Base-by-base conservation (phyloP, 106 monocot genomes). In the Dioscorea zingiberensis region DNA sequence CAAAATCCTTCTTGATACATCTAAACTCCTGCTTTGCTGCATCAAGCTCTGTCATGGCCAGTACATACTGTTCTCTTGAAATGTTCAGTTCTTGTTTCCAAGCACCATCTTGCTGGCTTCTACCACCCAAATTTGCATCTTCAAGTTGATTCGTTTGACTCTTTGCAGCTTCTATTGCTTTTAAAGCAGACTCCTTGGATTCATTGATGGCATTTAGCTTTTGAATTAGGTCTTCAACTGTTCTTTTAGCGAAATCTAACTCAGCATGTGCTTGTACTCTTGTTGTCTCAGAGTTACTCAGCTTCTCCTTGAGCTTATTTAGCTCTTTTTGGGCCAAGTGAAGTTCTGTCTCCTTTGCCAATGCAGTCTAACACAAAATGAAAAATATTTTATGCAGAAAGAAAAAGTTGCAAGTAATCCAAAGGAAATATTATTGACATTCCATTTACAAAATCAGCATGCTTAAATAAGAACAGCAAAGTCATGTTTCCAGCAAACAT, bases 1-100 rank as follows among this genome's bases (percentile, higher is more conserved):
- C 75, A 57, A 67, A 67, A 66, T 81, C 81, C 67, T 76, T 72
- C 67, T 29, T 54, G n/a, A 67, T 67, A 19, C 28, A 38, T 54
- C 54, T 67, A 26, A 67, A 30, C 18, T 67, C 67, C 54, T 55
- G 54, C 47, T 67, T 67, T 55, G 54, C 67, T 54, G 19, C 27
- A 54, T 67, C 55, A 38, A 67, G 67, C 47, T 67, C 54, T 67
- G 55, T 21, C 14, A 67, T 27, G 4, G 28, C 53, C 18, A 32
- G 10, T 13, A 9, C 27, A 67, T 55, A 32, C 14, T 67, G 54
- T 21, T 67, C 67, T 54, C 72, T 73, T 26, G 67, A 55, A 73
- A 19, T 48, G 55, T 68, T 68, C 27, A 63, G 22, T 68, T 78
- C 78, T 3, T 58, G 46, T 49, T 47, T 78, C 63, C 46, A 55